Evolutionary conservation across 2,329 filamentous ascomycete species (phyloP).

Genomic region (Teratosphaeria pseudoeucalypti): DNA sequence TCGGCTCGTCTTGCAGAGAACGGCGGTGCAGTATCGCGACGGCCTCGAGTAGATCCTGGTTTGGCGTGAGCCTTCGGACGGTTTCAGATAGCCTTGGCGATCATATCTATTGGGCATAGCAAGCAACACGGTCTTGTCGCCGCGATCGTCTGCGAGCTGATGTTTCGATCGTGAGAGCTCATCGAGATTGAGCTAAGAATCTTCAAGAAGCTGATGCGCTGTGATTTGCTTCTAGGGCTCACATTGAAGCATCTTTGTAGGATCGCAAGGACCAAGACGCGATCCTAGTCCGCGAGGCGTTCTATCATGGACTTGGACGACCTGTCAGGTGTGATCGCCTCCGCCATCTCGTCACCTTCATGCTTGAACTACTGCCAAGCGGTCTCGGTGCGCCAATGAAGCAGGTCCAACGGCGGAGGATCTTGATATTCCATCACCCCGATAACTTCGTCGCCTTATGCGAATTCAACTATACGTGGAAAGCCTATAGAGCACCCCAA

Average conservation of each 20-base stretch:
- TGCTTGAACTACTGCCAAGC: neutral
- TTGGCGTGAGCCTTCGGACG: too few species aligned
- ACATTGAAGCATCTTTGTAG: neutral
- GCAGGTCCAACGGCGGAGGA: neutral
- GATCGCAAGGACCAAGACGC: neutral
- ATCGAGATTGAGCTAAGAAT: neutral
- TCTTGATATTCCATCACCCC: neutral
- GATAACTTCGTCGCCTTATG: neutral
- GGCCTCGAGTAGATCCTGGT: too few species aligned
- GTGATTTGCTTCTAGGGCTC: neutral
- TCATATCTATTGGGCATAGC: neutral
- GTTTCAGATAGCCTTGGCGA: too few species aligned
- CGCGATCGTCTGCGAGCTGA: too few species aligned
- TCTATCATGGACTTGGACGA: neutral
- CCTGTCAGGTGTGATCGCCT: neutral
- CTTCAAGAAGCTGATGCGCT: neutral
- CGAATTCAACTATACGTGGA: neutral
- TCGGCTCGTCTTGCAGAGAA: too few species aligned
- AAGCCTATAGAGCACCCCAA: too few species aligned
- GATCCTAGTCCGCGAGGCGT: neutral
- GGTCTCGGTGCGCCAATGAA: neutral
- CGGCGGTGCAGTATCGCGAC: too few species aligned
- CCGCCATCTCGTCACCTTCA: neutral
- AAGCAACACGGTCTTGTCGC: neutral
- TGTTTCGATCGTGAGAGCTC: neutral